phyloP scores from a whole-genome alignment of 116 monocot genomes.

The Thalassia testudinum region DNA sequence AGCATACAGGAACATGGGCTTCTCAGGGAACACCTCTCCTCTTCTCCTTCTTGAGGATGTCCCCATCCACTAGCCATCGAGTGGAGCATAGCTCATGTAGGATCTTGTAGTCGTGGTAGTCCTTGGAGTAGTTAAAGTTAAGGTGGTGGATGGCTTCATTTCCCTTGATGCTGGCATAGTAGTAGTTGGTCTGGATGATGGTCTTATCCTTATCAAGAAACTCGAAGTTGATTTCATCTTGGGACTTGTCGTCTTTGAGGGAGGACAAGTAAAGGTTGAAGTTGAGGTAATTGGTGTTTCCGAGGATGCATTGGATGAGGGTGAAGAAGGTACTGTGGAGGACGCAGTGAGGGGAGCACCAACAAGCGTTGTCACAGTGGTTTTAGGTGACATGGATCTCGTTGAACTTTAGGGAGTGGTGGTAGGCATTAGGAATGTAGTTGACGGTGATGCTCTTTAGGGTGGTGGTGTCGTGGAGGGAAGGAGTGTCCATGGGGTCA shows the following conservation, averaged over 20 bases:
- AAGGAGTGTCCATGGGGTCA: neutral
- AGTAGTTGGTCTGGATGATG: conserved; percentile 52
- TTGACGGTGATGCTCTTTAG: conserved; percentile 15
- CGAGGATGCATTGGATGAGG: conserved; percentile 24
- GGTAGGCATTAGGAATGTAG: conserved; percentile 45
- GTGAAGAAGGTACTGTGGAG: conserved; percentile 36
- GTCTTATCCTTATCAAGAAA: conserved; percentile 48
- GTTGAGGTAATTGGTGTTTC: conserved; percentile 55
- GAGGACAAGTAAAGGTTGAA: conserved; percentile 70
- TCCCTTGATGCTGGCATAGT: conserved; percentile 22
- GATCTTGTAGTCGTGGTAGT: conserved; percentile 50
- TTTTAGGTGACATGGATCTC: conserved; percentile 51
- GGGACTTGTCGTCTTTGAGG: conserved; percentile 37
- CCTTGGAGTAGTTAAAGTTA: conserved; percentile 40
- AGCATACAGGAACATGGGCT: conserved; percentile 60
- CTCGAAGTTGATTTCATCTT: conserved; percentile 83
- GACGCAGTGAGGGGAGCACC: conserved; percentile 36
- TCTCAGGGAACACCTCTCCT: conserved; percentile 29
- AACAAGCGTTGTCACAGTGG: conserved; percentile 55
- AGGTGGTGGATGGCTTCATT: conserved; percentile 33
- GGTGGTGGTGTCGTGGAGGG: neutral
- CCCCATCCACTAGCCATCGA: conserved; percentile 44
- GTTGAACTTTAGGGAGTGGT: conserved; percentile 22
- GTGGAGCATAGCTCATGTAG: conserved; percentile 22
- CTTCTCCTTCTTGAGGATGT: conserved; percentile 27